Evolutionary conservation across 2,329 filamentous ascomycete species (phyloP), one percentile per base, ranked within the genome.

Genomic region (Colletotrichum sp.): DNA sequence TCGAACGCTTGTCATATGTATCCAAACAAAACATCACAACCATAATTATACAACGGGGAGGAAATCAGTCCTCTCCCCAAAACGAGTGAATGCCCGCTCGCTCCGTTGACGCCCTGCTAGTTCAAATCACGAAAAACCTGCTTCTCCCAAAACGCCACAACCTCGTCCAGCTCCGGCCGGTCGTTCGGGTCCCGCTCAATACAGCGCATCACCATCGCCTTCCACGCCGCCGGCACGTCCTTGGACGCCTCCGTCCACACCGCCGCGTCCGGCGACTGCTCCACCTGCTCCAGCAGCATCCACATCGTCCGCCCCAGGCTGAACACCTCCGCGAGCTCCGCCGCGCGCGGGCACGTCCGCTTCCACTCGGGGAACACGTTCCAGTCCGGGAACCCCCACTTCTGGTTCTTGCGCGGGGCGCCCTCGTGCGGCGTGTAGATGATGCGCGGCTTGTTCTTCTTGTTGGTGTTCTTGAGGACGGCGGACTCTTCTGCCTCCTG

Each of bases 301-400:
- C 77, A 78, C 77, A 78, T 76, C 5, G 73, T 71, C n/a, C 78
- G 69, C 3, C 78, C 77, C 9, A 79, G 63, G 24, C 78, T 77
- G 30, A 79, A 79, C 6, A 79, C 78, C 71, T 79, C 78, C 4
- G 78, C 78, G 12, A 78, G 75, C 69, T 79, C 78, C 10, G 72
- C 67, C 13, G 79, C 79, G 18, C 72, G 72, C 3, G 77, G 78
- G n/a, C 75, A 79, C 9, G 34, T 70, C 12, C 26, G 13, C 60
- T 76, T 72, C 78, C 79, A 80, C 16, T 75, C 71, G 2, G 75
- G 75, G 13, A 77, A 76, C 6, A 79, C 76, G 59, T 80, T 79
- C 78, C 76, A 80, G 24, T 71, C 44, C n/a, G 76, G 70, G 57
- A 68, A 71, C 3, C 70, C 75, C 73, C 72, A 70, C 30, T 68